Evolutionary conservation across 768 basidiomycete genomes (phyloP).

Genomic region (Termitomyces sp.): DNA sequence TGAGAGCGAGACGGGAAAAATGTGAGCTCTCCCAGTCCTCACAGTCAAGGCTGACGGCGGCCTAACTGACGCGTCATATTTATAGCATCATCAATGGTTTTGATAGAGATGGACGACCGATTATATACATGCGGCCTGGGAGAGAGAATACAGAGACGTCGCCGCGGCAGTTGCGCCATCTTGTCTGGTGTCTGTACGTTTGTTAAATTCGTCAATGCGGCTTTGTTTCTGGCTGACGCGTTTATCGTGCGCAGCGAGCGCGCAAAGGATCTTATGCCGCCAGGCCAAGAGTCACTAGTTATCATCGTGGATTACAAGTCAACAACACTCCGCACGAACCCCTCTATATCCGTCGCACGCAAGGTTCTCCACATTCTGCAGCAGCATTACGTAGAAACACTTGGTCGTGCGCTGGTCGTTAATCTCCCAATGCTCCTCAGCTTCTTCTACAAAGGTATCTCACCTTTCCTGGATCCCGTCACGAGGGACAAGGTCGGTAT

Average conservation of each 20-base stretch:
- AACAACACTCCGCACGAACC: constrained; percentile 77
- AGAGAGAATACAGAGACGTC: constrained; percentile 78
- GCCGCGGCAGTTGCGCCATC: constrained; percentile 75
- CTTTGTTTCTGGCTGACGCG: not conserved
- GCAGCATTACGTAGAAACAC: constrained; percentile 84
- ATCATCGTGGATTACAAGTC: constrained; percentile 86
- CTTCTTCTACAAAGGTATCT: constrained; percentile 80
- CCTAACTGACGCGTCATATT: not conserved
- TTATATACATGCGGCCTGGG: constrained; percentile 86
- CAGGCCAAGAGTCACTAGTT: constrained; percentile 74
- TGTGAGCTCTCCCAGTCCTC: constrained; percentile 40
- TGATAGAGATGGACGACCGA: constrained; percentile 81
- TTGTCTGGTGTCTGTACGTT: constrained; percentile 81
- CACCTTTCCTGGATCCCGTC: constrained; percentile 84
- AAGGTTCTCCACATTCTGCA: constrained; percentile 81
- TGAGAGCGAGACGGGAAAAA: constrained; percentile 84
- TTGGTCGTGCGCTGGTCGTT: constrained; percentile 79
- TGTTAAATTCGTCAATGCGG: not conserved
- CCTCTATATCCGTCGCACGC: constrained; percentile 73
- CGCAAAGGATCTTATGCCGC: constrained; percentile 85
- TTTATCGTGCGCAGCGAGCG: constrained; percentile 52
- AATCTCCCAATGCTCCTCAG: constrained; percentile 71
- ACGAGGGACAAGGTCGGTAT: constrained; percentile 75
- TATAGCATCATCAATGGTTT: constrained; percentile 77
- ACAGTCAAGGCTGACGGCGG: not conserved